phyloP scores from a whole-genome alignment of 2,329 filamentous ascomycete genomes.

The Aspergillus hortae region DNA sequence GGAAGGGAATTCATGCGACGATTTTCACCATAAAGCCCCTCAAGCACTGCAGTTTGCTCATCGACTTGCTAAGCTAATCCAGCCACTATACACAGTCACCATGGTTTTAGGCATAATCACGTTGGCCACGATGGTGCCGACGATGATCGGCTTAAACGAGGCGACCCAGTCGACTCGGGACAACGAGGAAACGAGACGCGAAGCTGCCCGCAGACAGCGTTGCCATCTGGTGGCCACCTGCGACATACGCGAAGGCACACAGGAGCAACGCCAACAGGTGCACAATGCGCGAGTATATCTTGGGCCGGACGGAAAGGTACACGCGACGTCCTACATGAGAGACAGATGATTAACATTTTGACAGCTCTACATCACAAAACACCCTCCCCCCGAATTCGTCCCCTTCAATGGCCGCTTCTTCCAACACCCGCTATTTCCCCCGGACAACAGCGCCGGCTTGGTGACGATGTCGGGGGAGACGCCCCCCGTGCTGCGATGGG shows the following conservation, averaged over 20 bases:
- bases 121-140: constrained; percentile 23
- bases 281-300: constrained; percentile 17
- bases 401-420: constrained; percentile 23
- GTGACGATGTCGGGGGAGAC: constrained; percentile 22
- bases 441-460: constrained; percentile 20
- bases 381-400: constrained; percentile 13
- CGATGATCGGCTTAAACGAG: constrained; percentile 24
- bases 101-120: constrained; percentile 24
- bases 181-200: constrained; percentile 17
- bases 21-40: not conserved
- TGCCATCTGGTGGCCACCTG: constrained; percentile 21
- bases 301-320: not conserved
- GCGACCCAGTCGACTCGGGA: constrained; percentile 19
- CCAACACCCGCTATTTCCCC: constrained; percentile 21
- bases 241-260: constrained; percentile 16
- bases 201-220: constrained; percentile 18
- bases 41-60: no score
- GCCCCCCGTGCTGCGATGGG: constrained; percentile 21
- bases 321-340: not conserved
- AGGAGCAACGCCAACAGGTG: constrained; percentile 16
- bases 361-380: constrained; percentile 22
- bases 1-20: not conserved
- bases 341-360: not conserved
- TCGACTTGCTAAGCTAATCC: no score
- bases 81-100: not conserved